Evolutionary conservation across 805 yeast genomes (phyloP).

Genomic region (Wickerhamomyces hampshirensis): DNA sequence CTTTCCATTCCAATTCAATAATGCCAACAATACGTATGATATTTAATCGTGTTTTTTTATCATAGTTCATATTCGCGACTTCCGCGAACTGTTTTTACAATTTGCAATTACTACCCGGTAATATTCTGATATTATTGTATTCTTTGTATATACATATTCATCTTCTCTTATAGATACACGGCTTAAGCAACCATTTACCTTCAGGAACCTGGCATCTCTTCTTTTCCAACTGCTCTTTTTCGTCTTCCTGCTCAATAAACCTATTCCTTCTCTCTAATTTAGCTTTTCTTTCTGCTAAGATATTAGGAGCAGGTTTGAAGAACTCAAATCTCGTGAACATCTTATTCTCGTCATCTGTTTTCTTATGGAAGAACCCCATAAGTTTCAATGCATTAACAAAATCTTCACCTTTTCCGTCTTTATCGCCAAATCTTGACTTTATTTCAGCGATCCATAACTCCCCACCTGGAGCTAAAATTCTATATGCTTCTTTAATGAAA

Average conservation of each 20-base stretch:
- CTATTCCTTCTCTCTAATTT: conserved; percentile 57
- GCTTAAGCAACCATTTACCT: conserved; percentile 88
- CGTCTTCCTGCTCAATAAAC: conserved; percentile 67
- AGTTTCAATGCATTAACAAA: conserved; percentile 75
- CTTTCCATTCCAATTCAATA: too few species aligned
- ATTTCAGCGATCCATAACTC: conserved; percentile 98
- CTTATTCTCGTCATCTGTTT: conserved; percentile 80
- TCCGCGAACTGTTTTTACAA: neutral
- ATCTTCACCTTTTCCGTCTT: conserved; percentile 68
- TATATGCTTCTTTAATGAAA: conserved; percentile 82
- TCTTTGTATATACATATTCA: conserved; percentile 23
- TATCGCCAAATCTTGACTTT: conserved; percentile 83
- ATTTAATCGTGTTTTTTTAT: too few species aligned
- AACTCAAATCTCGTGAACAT: conserved; percentile 96
- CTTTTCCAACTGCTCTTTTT: conserved; percentile 52
- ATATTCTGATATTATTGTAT: neutral
- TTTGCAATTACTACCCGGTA: neutral
- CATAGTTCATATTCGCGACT: neutral
- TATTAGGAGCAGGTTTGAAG: conserved; percentile 75
- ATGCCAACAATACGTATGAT: too few species aligned
- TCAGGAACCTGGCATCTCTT: conserved; percentile 58
- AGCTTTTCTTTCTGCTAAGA: conserved; percentile 56
- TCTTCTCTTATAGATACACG: conserved; percentile 92
- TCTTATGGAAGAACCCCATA: conserved; percentile 81
- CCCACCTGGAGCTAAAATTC: conserved; percentile 85